Base-by-base conservation (phyloP, 306 rosid species). In the Pterocarpus santalinus region DNA sequence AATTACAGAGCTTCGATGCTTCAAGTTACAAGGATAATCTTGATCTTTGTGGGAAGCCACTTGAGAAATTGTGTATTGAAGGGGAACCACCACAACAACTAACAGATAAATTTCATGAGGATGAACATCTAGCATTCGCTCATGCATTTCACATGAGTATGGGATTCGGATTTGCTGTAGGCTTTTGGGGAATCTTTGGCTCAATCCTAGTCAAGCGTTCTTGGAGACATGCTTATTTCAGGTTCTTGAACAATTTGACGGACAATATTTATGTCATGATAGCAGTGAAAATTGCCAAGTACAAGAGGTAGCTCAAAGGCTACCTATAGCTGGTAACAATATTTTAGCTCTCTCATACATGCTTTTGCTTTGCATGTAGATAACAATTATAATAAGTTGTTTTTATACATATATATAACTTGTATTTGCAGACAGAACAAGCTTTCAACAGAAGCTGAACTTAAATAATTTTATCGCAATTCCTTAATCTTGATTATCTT, bases 221-320 rank as follows among this genome's bases (percentile, higher is more conserved):
- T 5, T 80, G 84, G 68, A 39, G 74, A 11, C 73, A 80, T 41
- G 74, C 79, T 5, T 80, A 72, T n/a, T 72, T 80, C 74, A 22
- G 15, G n/a, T 64, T 72, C 30, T 53, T 80, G 38, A 64, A 33
- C 66, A 15, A 72, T 52, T 7, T 80, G 10, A 2, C 9, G 0
- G 72, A 71, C 9, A n/a, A 0, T 22, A 13, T 58, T 17, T 71
- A 47, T 35, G 34, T 61, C 6, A 71, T 10, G 64, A 0, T 9
- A 13, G 43, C 71, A 4, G 5, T 60, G 5, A 34, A 22, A 22
- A 22, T 22, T 22, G 28, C 28, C 28, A 22, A 22, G 28, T 22
- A 2, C 3, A 2, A 7, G 2, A n/a, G 9, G 60, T 9, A 49
- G 16, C 46, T 39, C 1, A 7, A 44, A 5, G 3, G 9, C 0